These are phyloP conservation scores for Kwoniella sp. DNA, from an alignment of 768 basidiomycete species.

Conservation along the genomic window DNA sequence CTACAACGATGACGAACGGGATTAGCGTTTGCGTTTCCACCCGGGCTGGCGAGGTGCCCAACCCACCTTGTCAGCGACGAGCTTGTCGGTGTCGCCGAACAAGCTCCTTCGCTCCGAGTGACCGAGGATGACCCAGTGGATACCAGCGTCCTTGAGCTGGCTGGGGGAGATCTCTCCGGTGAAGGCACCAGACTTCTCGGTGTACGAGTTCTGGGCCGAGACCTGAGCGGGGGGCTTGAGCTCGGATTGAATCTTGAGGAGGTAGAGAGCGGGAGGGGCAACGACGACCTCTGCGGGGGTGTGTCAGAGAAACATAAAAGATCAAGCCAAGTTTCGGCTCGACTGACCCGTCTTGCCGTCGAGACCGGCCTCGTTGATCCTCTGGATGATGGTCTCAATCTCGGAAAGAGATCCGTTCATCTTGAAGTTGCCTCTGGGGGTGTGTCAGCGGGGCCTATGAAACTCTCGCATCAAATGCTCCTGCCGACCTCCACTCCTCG, in stretches of 20 bases:
- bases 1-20: neutral
- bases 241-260: slow-evolving; percentile 64
- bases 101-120: slow-evolving; percentile 94
- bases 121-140: slow-evolving; percentile 90
- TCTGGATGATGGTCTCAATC: slow-evolving; percentile 62
- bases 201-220: slow-evolving; percentile 87
- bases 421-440: slow-evolving; percentile 90
- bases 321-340: too few relatives aligned
- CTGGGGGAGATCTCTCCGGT: slow-evolving; percentile 91
- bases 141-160: slow-evolving; percentile 78
- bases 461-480: too few relatives aligned
- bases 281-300: slow-evolving; percentile 75
- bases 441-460: too few relatives aligned
- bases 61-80: slow-evolving; percentile 68
- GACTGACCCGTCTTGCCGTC: slow-evolving; percentile 71
- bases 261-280: slow-evolving; percentile 83
- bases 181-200: slow-evolving; percentile 78
- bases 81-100: slow-evolving; percentile 79
- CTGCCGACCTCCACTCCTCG: neutral
- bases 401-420: slow-evolving; percentile 72
- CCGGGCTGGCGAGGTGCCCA: neutral
- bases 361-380: slow-evolving; percentile 72
- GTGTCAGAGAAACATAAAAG: slow-evolving; percentile 7
- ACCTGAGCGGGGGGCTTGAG: slow-evolving; percentile 68
- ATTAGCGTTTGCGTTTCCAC: too few relatives aligned